A percentile compares a stretch with the other conserved stretches of the same genome.
These are phyloP conservation scores for Neonothopanus nambi DNA, from an alignment of 1,284 basidiomycete genomes.

Conservation along the genomic window DNA sequence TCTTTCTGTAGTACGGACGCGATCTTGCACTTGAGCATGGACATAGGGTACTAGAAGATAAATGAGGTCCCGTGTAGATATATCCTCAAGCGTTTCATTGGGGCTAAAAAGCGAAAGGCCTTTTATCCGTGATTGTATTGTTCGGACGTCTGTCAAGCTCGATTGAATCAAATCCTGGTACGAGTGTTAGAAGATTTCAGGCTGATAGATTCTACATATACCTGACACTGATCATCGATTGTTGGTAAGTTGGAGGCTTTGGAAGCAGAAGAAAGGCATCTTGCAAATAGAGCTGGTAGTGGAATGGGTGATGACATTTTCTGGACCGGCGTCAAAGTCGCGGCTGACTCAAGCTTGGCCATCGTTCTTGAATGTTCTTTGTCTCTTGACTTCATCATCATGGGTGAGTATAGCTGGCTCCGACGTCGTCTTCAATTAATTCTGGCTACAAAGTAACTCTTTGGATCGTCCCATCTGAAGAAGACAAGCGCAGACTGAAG, in stretches of 20 bases:
- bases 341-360: too few relatives aligned
- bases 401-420: too few relatives aligned
- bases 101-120: constrained; percentile 79
- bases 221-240: constrained; percentile 52
- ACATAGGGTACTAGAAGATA: constrained; percentile 82
- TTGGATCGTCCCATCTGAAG: constrained; percentile 48
- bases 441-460: too few relatives aligned
- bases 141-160: constrained; percentile 52
- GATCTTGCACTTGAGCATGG: constrained; percentile 70
- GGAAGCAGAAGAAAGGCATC: constrained; percentile 32
- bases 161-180: constrained; percentile 58
- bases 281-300: constrained; percentile 12
- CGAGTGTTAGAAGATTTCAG: neutral
- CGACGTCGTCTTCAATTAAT: too few relatives aligned
- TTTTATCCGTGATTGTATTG: constrained; percentile 49
- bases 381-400: too few relatives aligned
- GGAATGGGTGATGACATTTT: constrained; percentile 12
- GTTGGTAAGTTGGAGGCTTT: constrained; percentile 48
- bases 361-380: too few relatives aligned
- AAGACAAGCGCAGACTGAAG: constrained; percentile 32
- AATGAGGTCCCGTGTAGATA: constrained; percentile 77
- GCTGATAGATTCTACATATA: constrained; percentile 18
- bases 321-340: neutral
- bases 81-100: constrained; percentile 85
- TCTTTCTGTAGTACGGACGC: constrained; percentile 58